These are phyloP conservation scores for Fusarium nisikadoi DNA, from an alignment of 2,329 filamentous ascomycete species.

Conservation along the genomic window DNA sequence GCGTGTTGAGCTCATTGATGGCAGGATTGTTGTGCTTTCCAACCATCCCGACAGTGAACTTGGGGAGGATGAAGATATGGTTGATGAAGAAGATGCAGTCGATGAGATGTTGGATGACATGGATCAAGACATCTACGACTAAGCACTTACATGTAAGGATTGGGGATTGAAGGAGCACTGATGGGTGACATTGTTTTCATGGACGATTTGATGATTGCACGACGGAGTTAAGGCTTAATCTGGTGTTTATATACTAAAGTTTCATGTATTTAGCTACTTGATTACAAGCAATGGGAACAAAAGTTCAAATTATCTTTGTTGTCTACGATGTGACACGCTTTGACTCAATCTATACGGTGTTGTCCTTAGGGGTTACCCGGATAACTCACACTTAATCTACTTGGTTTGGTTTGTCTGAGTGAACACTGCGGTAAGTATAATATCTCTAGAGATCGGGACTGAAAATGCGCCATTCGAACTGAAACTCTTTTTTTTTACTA, in stretches of 20 bases:
- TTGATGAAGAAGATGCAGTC: constrained; percentile 77
- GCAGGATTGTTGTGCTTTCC: constrained; percentile 81
- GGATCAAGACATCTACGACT: constrained; percentile 67
- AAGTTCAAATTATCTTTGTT: background rate
- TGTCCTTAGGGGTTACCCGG: background rate
- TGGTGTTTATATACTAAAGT: background rate
- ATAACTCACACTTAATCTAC: background rate
- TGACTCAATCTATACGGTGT: background rate
- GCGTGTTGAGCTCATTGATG: constrained; percentile 79
- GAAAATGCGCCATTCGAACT: background rate
- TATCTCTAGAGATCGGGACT: background rate
- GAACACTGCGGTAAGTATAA: background rate
- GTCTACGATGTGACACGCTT: background rate
- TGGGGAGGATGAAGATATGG: constrained; percentile 76
- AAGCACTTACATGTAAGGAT: constrained; percentile 22
- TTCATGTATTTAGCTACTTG: constrained; percentile 24
- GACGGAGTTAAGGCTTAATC: constrained; percentile 23
- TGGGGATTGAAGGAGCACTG: background rate
- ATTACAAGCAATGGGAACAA: constrained; percentile 6
- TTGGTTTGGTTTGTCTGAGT: background rate
- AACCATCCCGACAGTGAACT: constrained; percentile 77
- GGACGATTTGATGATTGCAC: constrained; percentile 30
- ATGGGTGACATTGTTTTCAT: constrained; percentile 8
- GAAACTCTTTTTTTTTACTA: background rate
- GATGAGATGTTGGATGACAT: constrained; percentile 74